phyloP scores from a whole-genome alignment of 371 early-diverging fungal species.

The Mortierella sp. region DNA sequence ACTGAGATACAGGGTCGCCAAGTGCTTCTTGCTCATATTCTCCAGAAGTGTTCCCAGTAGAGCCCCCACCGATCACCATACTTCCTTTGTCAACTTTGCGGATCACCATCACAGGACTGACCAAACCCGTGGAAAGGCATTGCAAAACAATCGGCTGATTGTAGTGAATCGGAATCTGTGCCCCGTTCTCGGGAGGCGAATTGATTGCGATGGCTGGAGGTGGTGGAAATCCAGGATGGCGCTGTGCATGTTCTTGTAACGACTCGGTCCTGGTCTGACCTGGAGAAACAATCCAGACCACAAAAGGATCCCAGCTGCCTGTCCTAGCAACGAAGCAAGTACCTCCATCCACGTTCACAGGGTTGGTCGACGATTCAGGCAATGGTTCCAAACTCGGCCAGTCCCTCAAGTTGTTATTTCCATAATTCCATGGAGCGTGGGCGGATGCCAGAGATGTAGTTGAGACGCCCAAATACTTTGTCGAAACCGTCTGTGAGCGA shows the following conservation, averaged over 20 bases:
- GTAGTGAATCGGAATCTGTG: conserved; percentile 81
- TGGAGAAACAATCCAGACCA: conserved; percentile 87
- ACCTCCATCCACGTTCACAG: conserved; percentile 61
- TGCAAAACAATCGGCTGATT: conserved; percentile 86
- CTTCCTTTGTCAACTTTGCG: conserved; percentile 88
- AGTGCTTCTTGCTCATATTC: conserved; percentile 56
- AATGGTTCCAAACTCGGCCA: conserved; percentile 46
- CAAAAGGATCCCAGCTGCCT: conserved; percentile 87
- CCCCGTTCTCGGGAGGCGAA: conserved; percentile 48
- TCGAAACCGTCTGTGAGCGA: conserved; percentile 88
- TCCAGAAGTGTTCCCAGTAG: conserved; percentile 42
- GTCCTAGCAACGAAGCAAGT: conserved; percentile 85
- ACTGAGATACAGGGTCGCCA: conserved; percentile 88
- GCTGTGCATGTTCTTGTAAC: conserved; percentile 60
- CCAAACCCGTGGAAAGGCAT: conserved; percentile 84
- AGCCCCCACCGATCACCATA: conserved; percentile 75
- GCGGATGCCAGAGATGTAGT: conserved; percentile 56
- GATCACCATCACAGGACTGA: conserved; percentile 84
- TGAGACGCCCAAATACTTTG: conserved; percentile 84
- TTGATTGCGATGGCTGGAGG: conserved; percentile 83
- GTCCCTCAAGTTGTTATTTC: conserved; percentile 49
- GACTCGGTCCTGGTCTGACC: conserved; percentile 60
- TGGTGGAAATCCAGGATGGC: conserved; percentile 68
- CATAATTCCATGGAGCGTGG: conserved; percentile 56
- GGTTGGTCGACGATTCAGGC: conserved; percentile 53